These are phyloP conservation scores for Simmondsia chinensis DNA, from an alignment of 148 eudicot genomes.

Conservation along the genomic window DNA sequence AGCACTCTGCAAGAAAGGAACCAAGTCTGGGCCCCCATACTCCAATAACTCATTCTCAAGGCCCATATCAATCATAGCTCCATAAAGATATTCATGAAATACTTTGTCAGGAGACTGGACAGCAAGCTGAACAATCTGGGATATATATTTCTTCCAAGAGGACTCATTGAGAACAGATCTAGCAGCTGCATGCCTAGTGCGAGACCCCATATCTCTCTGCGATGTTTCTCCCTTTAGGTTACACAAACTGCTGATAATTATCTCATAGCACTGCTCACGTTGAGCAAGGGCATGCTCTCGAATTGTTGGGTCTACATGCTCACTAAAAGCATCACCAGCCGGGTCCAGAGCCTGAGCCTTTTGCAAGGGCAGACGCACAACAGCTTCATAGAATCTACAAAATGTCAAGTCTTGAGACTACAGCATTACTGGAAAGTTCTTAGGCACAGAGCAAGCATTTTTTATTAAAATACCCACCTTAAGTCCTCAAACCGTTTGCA, in stretches of 20 bases:
- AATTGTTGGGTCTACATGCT: constrained; percentile 63
- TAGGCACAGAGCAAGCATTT: neutral
- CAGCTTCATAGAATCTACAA: constrained; percentile 97
- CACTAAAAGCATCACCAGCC: constrained; percentile 82
- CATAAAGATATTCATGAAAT: constrained; percentile 79
- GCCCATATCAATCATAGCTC: constrained; percentile 76
- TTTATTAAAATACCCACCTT: constrained; percentile 35
- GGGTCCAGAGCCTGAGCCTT: constrained; percentile 96
- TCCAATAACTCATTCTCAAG: constrained; percentile 92
- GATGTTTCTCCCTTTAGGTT: constrained; percentile 69
- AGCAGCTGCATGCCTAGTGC: constrained; percentile 40
- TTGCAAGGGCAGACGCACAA: constrained; percentile 87
- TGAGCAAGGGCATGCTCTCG: constrained; percentile 70
- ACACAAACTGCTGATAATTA: constrained; percentile 59
- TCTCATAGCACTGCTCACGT: constrained; percentile 92
- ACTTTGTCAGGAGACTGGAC: constrained; percentile 91
- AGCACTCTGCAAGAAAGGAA: constrained; percentile 84
- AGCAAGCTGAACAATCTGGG: constrained; percentile 95
- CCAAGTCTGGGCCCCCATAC: constrained; percentile 93
- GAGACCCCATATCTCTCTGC: constrained; percentile 59
- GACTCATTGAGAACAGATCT: constrained; percentile 56
- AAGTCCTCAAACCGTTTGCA: constrained; percentile 95
- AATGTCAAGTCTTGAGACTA: neutral
- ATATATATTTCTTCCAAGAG: constrained; percentile 66
- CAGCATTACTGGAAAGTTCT: neutral